Conservation (phyloP, 371 early-diverging fungal genomes). For the Syncephalis fuscata region DNA sequence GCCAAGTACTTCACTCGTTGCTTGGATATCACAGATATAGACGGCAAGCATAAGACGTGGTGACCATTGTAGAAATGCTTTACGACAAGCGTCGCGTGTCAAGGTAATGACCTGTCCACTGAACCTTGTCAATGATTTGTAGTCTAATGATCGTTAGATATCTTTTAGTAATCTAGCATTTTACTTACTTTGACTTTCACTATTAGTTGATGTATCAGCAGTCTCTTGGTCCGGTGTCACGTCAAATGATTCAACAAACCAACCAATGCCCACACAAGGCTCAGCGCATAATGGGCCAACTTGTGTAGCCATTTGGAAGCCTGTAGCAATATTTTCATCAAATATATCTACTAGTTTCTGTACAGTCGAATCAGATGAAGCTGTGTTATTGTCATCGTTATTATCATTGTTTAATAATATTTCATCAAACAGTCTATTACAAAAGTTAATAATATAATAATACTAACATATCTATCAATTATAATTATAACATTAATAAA, state of each 20-base stretch:
- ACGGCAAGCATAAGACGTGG: constrained; percentile 87
- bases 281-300: constrained; percentile 91
- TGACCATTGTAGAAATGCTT: constrained; percentile 84
- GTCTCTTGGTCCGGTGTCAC: constrained; percentile 11
- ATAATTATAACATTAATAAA: too few relatives aligned
- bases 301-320: constrained; percentile 86
- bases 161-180: too few relatives aligned
- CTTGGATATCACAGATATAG: constrained; percentile 92
- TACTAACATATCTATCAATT: too few relatives aligned
- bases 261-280: constrained; percentile 78
- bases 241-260: constrained; percentile 60
- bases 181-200: too few relatives aligned
- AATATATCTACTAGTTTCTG: constrained; percentile 21
- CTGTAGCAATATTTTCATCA: constrained; percentile 68
- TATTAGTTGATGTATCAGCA: constrained; percentile 1
- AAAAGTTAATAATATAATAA: too few relatives aligned
- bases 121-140: not conserved
- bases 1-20: constrained; percentile 83
- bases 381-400: constrained; percentile 2
- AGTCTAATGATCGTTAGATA: not conserved
- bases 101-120: constrained; percentile 79
- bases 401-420: not conserved
- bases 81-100: constrained; percentile 63
- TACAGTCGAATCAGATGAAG: not conserved
- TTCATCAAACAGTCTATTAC: not conserved